Base-by-base conservation (phyloP, 2,329 filamentous ascomycete genomes). In the Fusarium ramigenum region DNA sequence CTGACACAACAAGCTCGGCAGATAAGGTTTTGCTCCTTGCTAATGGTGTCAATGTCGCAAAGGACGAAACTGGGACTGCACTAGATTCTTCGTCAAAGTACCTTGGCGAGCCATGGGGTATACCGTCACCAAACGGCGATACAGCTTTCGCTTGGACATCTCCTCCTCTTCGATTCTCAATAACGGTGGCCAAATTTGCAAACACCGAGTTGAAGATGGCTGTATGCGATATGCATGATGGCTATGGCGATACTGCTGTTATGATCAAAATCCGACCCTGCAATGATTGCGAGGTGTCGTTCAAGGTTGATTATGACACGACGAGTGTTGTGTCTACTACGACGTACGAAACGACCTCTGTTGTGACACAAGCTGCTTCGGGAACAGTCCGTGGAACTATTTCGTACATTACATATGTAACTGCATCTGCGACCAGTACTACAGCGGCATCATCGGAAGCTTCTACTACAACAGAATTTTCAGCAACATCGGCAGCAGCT, bases 1-100 rank as follows among this genome's bases (percentile, higher is more conserved):
- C 32, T 32, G 2, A 40, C 18, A 0, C 1, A n/a, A n/a, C 2
- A 40, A 40, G 39, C 9, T n/a, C 39, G 1, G 39, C 12, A 15
- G 39, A 40, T n/a, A 40, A 40, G 7, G 39, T 40, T 15, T 2
- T 40, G 21, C 3, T 40, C 39, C 21, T 40, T 1, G 39, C n/a
- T 15, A 0, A 40, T 15, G 39, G 39, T n/a, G 39, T 42, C 8
- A 42, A 42, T 42, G 21, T 42, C 39, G 39, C 39, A n/a, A 42
- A 42, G 39, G 39, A 42, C 39, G 39, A 42, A 9, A 42, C 21
- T 9, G 39, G 39, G 1, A 15, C 39, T 6, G 4, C 39, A 15
- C 39, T 42, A 8, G 39, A 42, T 15, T 42, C 39, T 1, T 42
- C 39, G 5, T n/a, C 39, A n/a, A 42, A 42, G 39, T 42, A 42